Percentiles rank a stretch among this genome's conserved stretches.
These are phyloP conservation scores for Cyberlindnera euphorbiiphila DNA, from an alignment of 805 yeast species.

Conservation along the genomic window DNA sequence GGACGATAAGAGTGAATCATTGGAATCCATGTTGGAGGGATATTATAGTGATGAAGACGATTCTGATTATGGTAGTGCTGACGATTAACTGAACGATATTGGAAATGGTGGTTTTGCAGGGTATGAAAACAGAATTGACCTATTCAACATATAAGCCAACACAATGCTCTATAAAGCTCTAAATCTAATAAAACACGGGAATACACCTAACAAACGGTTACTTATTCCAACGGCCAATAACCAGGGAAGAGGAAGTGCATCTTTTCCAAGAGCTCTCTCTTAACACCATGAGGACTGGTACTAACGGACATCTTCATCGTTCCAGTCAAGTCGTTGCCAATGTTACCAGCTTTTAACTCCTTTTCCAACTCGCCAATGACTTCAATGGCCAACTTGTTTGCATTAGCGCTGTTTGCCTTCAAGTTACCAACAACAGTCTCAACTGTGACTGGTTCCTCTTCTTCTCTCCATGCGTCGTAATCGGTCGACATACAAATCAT, in stretches of 20 bases:
- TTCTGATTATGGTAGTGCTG: too few relatives aligned
- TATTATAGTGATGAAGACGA: too few relatives aligned
- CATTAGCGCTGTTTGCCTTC: slow-evolving; percentile 82
- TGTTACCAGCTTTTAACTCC: slow-evolving; percentile 51
- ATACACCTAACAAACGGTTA: too few relatives aligned
- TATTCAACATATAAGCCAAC: too few relatives aligned
- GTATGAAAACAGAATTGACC: not conserved
- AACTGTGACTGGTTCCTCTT: slow-evolving; percentile 96
- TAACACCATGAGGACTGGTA: slow-evolving; percentile 70
- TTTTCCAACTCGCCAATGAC: slow-evolving; percentile 65
- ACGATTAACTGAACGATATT: too few relatives aligned
- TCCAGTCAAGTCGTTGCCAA: slow-evolving; percentile 71
- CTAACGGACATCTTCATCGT: slow-evolving; percentile 78
- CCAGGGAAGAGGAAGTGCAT: slow-evolving; percentile 90
- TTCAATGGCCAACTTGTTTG: slow-evolving; percentile 68
- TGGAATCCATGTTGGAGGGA: too few relatives aligned
- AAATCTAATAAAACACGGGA: not conserved
- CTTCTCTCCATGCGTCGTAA: slow-evolving; percentile 97
- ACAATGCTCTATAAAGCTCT: too few relatives aligned
- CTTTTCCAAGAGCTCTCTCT: slow-evolving; percentile 67
- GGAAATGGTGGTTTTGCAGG: too few relatives aligned
- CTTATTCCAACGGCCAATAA: slow-evolving; percentile 59
- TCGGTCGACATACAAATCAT: slow-evolving; percentile 99
- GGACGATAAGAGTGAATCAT: too few relatives aligned
- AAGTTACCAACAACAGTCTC: slow-evolving; percentile 92